Evolutionary conservation across 306 rosid genomes (phyloP), one percentile per base, ranked within the genome.

Genomic region (Glycine latifolia): DNA sequence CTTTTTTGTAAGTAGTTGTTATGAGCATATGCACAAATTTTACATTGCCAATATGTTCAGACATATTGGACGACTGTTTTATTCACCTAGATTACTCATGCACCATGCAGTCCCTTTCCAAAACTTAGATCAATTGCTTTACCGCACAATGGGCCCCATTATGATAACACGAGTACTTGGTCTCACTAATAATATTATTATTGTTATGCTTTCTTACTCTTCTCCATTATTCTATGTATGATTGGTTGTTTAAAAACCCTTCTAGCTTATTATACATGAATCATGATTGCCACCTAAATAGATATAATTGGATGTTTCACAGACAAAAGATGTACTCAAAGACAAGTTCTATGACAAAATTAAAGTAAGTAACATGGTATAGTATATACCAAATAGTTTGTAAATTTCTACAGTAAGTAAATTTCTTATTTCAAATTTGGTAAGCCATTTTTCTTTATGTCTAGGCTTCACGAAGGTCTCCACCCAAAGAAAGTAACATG

Each of bases 311-410:
- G 78, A 81, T 80, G 69, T 83, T 87, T 85, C 48, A 77, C 90
- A 91, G 91, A 66, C 88, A 81, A 91, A 87, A 83, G 89, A 88
- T 62, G 91, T 81, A 63, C 83, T 67, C 81, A 89, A 83, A 85
- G 91, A 89, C 41, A 71, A 53, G 85, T 70, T 77, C 47, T 48
- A 50, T 68, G 92, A 87, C 56, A 91, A 85, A 73, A 50, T 41
- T n/a, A 91, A 89, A 88, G 89, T 86, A 81, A 77, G 41, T 47
- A 81, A 17, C 20, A 47, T 52, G n/a, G 52, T 71, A 48, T 16
- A 73, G 11, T 76, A 6, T 26, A 62, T 58, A 31, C 71, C 39
- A 75, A 2, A 41, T 8, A 94, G 69, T 37, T 33, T 39, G 17
- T 37, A 1, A 41, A 77, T 35, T 61, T 44, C 48, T 7, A 7